Percentiles rank a stretch among this genome's conserved stretches.
phyloP scores from a whole-genome alignment of 768 basidiomycete species.

The Suillus brevipes region DNA sequence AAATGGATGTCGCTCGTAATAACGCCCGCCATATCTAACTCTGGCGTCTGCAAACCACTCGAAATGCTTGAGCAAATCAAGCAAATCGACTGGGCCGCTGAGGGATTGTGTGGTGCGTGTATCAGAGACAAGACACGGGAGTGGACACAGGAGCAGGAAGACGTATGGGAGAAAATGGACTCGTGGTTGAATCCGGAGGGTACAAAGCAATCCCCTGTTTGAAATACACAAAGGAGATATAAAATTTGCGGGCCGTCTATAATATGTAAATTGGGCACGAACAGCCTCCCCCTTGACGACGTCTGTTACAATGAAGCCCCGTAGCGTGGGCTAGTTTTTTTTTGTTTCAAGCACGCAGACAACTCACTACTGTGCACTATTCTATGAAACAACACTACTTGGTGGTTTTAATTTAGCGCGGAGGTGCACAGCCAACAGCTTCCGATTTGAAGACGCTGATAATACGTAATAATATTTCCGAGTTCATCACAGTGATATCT shows the following conservation, averaged over 20 bases:
- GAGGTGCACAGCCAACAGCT: slow-evolving; percentile 8
- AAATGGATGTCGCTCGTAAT: slow-evolving; percentile 74
- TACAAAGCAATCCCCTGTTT: slow-evolving; percentile 13
- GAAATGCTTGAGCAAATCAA: slow-evolving; percentile 68
- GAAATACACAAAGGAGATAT: slow-evolving; percentile 8
- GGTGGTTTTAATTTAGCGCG: not conserved
- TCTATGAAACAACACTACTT: slow-evolving; percentile 1
- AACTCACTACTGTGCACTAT: no score
- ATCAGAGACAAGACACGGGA: slow-evolving; percentile 59
- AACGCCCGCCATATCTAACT: slow-evolving; percentile 58
- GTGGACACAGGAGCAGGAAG: slow-evolving; percentile 61
- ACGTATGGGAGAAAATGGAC: slow-evolving; percentile 62
- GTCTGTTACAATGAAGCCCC: slow-evolving; percentile 27
- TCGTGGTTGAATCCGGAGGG: slow-evolving; percentile 44
- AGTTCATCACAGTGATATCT: not conserved
- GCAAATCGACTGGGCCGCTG: slow-evolving; percentile 53
- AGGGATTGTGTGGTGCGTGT: slow-evolving; percentile 62
- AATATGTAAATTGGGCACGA: not conserved
- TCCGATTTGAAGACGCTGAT: slow-evolving; percentile 6
- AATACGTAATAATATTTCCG: not conserved
- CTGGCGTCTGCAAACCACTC: slow-evolving; percentile 68
- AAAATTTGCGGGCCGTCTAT: not conserved
- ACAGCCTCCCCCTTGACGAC: not conserved
- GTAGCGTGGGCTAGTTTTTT: slow-evolving; percentile 21
- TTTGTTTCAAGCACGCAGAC: slow-evolving; percentile 6